Percentiles rank a stretch among this genome's conserved stretches.
phyloP scores from a whole-genome alignment of 228 moss, liverwort and hornwort species.

The Sphagnum fallax region DNA sequence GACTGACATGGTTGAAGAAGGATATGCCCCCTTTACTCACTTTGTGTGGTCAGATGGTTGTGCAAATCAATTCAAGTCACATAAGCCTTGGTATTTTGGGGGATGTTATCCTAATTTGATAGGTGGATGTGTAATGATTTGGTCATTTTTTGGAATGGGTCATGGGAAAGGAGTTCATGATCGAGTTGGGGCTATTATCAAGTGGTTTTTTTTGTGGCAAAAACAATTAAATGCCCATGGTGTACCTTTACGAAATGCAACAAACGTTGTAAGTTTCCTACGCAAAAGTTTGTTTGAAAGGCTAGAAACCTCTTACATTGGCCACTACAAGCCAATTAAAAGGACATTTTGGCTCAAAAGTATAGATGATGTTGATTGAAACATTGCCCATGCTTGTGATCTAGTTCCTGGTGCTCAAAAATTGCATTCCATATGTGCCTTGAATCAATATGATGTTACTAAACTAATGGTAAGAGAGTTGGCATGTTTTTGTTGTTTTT shows the following conservation, averaged over 20 bases:
- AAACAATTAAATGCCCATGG: slow-evolving; percentile 5
- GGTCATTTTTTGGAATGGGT: slow-evolving; percentile 7
- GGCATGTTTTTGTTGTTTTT: background rate
- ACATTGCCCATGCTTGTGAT: background rate
- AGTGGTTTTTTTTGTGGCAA: background rate
- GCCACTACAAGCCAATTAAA: background rate
- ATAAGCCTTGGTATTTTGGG: background rate
- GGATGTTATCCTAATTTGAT: background rate
- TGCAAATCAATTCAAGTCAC: background rate
- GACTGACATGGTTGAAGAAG: too few relatives aligned
- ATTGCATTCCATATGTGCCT: background rate
- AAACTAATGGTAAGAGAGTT: background rate
- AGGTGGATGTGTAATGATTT: slow-evolving; percentile 2
- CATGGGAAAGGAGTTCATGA: slow-evolving; percentile 7
- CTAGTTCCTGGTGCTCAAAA: background rate
- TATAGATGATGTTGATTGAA: background rate
- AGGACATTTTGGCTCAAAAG: background rate
- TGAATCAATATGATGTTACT: background rate
- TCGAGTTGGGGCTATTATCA: slow-evolving; percentile 4
- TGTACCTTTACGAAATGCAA: background rate
- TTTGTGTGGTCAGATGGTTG: too few relatives aligned
- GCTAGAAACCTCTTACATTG: background rate
- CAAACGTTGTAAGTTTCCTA: background rate
- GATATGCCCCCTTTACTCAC: too few relatives aligned
- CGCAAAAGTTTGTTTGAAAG: background rate